phyloP scores from a whole-genome alignment of 1,284 basidiomycete species.

The Earliella scabrosa region DNA sequence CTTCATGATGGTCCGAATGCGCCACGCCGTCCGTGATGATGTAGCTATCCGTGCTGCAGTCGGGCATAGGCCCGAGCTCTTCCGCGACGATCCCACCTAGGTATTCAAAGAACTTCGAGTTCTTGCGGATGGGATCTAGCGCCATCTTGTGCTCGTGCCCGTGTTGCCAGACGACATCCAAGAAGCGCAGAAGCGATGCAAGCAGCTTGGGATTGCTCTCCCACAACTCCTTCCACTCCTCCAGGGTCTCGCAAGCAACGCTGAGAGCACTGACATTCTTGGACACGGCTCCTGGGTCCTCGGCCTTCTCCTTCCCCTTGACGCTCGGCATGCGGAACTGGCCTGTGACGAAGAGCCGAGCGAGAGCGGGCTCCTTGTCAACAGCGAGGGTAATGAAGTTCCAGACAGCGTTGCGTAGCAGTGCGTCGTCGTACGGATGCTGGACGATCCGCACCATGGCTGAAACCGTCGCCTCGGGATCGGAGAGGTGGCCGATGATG shows the following conservation, averaged over 20 bases:
- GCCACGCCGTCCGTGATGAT: conserved; percentile 52
- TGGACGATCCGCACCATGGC: conserved; percentile 67
- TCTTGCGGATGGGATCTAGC: conserved; percentile 59
- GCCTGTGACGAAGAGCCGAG: conserved; percentile 80
- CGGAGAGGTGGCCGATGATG: conserved; percentile 72
- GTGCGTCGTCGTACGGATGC: conserved; percentile 72
- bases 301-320: conserved; percentile 44
- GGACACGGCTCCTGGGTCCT: conserved; percentile 28
- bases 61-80: conserved; percentile 70
- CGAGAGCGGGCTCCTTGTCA: conserved; percentile 87
- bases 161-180: conserved; percentile 85
- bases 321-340: conserved; percentile 56
- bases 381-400: conserved; percentile 82
- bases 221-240: conserved; percentile 75
- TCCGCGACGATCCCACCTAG: conserved; percentile 64
- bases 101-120: conserved; percentile 66
- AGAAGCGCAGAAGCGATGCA: conserved; percentile 76
- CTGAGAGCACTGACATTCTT: conserved; percentile 59
- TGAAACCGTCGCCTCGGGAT: conserved; percentile 69
- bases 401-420: conserved; percentile 80
- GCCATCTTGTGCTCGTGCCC: conserved; percentile 73
- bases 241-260: conserved; percentile 68
- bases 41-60: conserved; percentile 57
- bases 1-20: conserved; percentile 63
- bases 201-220: conserved; percentile 78